Conservation (phyloP, 768 basidiomycete genomes). For the Leccinum olivaceopallidum region DNA sequence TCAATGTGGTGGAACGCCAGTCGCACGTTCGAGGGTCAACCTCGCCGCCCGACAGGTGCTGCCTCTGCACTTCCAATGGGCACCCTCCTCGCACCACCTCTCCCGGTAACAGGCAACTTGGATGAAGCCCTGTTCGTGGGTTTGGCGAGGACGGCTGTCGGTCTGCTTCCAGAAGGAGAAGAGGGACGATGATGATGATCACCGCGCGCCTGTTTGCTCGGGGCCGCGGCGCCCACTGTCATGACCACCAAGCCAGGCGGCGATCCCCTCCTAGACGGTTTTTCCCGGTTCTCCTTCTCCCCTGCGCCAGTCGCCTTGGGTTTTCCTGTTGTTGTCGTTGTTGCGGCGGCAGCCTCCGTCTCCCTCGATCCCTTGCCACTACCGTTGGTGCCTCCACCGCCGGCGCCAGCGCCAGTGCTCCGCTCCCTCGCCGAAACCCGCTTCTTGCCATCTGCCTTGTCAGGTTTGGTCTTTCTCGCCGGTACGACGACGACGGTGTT, state of each 20-base stretch:
- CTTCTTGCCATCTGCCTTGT: slow-evolving; percentile 25
- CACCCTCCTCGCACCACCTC: slow-evolving; percentile 62
- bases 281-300: slow-evolving; percentile 38
- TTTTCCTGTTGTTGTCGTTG: slow-evolving; percentile 23
- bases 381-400: neutral
- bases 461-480: slow-evolving; percentile 9
- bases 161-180: slow-evolving; percentile 10
- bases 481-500: slow-evolving; percentile 23
- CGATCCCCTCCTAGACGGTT: slow-evolving; percentile 33
- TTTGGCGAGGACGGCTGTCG: slow-evolving; percentile 13
- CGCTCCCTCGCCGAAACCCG: slow-evolving; percentile 39
- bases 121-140: slow-evolving; percentile 13
- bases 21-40: slow-evolving; percentile 25
- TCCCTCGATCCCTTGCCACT: slow-evolving; percentile 34
- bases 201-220: slow-evolving; percentile 20
- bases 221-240: slow-evolving; percentile 10
- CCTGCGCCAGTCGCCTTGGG: slow-evolving; percentile 31
- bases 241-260: slow-evolving; percentile 14
- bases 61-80: slow-evolving; percentile 68
- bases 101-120: slow-evolving; percentile 37
- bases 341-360: slow-evolving; percentile 7
- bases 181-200: neutral
- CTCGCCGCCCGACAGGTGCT: slow-evolving; percentile 49
- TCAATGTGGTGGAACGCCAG: slow-evolving; percentile 1
- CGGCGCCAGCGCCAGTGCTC: slow-evolving; percentile 20